phyloP scores from a whole-genome alignment of 805 yeast species.

The Brettanomyces nanus region DNA sequence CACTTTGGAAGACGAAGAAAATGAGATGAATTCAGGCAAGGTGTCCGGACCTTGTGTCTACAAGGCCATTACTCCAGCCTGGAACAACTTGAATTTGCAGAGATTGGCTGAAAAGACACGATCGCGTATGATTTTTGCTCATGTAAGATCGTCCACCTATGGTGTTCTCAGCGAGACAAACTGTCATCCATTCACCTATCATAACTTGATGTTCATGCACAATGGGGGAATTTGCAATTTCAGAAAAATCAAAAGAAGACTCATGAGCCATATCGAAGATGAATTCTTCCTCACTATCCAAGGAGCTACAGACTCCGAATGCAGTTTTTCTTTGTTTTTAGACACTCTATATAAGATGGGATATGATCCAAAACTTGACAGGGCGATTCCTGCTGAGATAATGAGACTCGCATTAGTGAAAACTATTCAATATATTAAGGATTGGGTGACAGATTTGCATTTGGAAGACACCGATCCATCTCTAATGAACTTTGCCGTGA shows the following conservation, averaged over 20 bases:
- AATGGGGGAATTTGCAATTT: constrained; percentile 86
- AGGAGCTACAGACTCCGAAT: constrained; percentile 94
- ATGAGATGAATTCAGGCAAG: constrained; percentile 7
- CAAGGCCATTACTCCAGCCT: constrained; percentile 95
- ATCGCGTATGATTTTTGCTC: constrained; percentile 81
- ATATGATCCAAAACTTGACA: constrained; percentile 43
- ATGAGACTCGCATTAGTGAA: constrained; percentile 61
- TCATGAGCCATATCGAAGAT: constrained; percentile 69
- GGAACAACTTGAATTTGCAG: constrained; percentile 91
- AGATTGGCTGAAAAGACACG: constrained; percentile 83
- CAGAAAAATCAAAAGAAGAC: constrained; percentile 57
- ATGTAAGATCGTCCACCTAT: constrained; percentile 92
- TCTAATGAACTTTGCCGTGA: constrained; percentile 84
- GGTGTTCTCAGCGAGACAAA: constrained; percentile 92
- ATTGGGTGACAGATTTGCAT: constrained; percentile 65
- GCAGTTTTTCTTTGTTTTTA: constrained; percentile 82
- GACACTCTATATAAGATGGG: constrained; percentile 75
- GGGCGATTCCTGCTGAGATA: constrained; percentile 35
- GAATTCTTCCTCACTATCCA: constrained; percentile 74
- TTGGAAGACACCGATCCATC: constrained; percentile 55
- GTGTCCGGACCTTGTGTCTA: constrained; percentile 70
- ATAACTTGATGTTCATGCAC: constrained; percentile 91
- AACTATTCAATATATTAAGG: constrained; percentile 68
- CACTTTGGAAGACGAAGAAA: constrained; percentile 39
- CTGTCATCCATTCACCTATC: constrained; percentile 92